phyloP scores from a whole-genome alignment of 78 protist genomes.

The Dictyostelium brefeldianum region DNA sequence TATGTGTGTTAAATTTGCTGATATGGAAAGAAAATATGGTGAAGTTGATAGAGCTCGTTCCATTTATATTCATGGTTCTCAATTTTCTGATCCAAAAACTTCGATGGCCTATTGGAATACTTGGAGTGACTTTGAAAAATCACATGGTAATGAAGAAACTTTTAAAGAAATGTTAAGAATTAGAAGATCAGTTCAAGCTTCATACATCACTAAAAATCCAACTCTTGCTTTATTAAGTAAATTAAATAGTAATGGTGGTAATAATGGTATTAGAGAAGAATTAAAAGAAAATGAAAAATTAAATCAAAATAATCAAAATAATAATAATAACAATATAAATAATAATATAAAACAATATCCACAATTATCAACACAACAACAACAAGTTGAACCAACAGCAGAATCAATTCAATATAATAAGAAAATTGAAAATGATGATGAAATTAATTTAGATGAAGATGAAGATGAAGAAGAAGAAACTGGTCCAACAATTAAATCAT shows the following conservation, averaged over 20 bases:
- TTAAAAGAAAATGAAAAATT: constrained; percentile 11
- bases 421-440: constrained; percentile 59
- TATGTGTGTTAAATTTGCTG: constrained; percentile 93
- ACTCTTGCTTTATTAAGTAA: background rate
- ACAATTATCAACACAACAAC: background rate
- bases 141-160: constrained; percentile 98
- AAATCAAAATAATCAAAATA: background rate
- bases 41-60: constrained; percentile 99
- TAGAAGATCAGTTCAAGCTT: constrained; percentile 89
- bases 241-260: constrained; percentile 47
- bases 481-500: constrained; percentile 34
- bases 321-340: background rate
- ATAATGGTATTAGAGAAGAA: constrained; percentile 22
- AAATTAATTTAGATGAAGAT: constrained; percentile 71
- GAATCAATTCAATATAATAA: constrained; percentile 8
- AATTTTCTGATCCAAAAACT: constrained; percentile 89
- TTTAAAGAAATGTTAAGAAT: constrained; percentile 96
- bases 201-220: background rate
- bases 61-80: constrained; percentile 93
- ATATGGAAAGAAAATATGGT: constrained; percentile 95
- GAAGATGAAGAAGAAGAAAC: constrained; percentile 45
- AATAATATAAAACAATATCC: background rate
- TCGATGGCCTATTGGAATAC: constrained; percentile 89
- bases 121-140: constrained; percentile 96
- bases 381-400: background rate